Base-by-base conservation (phyloP, 176 grass and related monocot species). In the Oryza officinalis region DNA sequence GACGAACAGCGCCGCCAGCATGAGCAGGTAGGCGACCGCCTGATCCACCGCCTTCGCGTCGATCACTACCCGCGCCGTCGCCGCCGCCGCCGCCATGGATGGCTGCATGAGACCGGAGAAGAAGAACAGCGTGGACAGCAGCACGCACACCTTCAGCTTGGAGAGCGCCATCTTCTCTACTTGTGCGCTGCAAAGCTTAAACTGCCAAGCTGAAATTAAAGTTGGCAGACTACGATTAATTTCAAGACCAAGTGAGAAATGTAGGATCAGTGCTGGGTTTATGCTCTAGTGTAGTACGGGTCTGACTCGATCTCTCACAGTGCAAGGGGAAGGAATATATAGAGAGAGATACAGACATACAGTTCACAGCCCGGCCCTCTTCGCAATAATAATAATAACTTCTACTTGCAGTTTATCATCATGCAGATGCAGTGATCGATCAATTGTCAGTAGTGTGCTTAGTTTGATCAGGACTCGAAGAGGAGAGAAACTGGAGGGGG, bases 21-120 rank as follows among this genome's bases (percentile, higher is more conserved):
- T 80, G 17, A 80, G 64, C 43, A 80, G 1, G 63, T 33, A 67
- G 15, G 70, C 82, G 23, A 85, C 63, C 22, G 64, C 82, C 64
- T 75, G 82, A 75, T 71, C 82, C 0, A 80, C 30, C 3, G 49
- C 69, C 69, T 69, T 85, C 0, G 12, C 40, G 15, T 75, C 75
- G 0, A 83, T 6, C 14, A 17, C 46, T 17, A 25, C 74, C 18
- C 47, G 49, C 1, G 38, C 37, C 61, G 9, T 32, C 20, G 40
- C 22, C 27, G 45, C 1, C 52, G 52, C 52, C 18, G 52, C 52
- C 67, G 77, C 70, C 65, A 67, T 44, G 50, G 65, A 80, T 13
- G 81, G 71, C 82, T 80, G 71, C 77, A 89, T 85, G 71, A 85
- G 77, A 2, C 76, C 87, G 13, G 87, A 70, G 82, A 76, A 76